Conservation (phyloP, 305 asterid genomes). For the Lippia alba region DNA sequence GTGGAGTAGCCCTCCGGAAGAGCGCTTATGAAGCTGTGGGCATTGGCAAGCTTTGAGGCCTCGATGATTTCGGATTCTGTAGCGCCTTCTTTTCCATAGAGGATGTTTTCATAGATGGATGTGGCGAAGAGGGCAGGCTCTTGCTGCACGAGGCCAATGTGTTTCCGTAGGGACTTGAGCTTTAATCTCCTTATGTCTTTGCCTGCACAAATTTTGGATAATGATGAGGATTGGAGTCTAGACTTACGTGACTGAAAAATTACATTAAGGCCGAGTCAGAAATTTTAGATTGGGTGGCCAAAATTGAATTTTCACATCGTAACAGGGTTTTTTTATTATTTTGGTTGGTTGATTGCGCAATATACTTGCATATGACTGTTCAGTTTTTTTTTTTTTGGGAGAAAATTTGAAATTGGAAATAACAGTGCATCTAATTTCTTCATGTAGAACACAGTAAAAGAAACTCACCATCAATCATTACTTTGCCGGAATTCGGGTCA, state of each 20-base stretch:
- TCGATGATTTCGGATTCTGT: slow-evolving; percentile 82
- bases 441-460: background rate
- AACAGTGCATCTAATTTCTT: background rate
- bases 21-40: slow-evolving; percentile 75
- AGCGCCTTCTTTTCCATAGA: slow-evolving; percentile 94
- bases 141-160: slow-evolving; percentile 92
- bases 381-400: too few relatives aligned
- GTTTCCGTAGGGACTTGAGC: slow-evolving; percentile 78
- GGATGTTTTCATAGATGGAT: slow-evolving; percentile 83
- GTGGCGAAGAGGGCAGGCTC: slow-evolving; percentile 98
- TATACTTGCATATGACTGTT: too few relatives aligned
- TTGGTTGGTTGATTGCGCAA: too few relatives aligned
- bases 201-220: slow-evolving; percentile 52
- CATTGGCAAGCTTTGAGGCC: slow-evolving; percentile 92
- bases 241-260: too few relatives aligned
- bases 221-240: background rate
- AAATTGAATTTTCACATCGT: too few relatives aligned
- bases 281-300: too few relatives aligned
- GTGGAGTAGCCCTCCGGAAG: slow-evolving; percentile 91
- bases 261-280: too few relatives aligned
- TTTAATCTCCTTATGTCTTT: slow-evolving; percentile 83
- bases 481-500: slow-evolving; percentile 86
- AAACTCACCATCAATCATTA: slow-evolving; percentile 75
- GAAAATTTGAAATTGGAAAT: too few relatives aligned
- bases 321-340: too few relatives aligned